These are phyloP conservation scores for Paradendryphiella salina DNA, from an alignment of 2,329 filamentous ascomycete species.

Conservation along the genomic window DNA sequence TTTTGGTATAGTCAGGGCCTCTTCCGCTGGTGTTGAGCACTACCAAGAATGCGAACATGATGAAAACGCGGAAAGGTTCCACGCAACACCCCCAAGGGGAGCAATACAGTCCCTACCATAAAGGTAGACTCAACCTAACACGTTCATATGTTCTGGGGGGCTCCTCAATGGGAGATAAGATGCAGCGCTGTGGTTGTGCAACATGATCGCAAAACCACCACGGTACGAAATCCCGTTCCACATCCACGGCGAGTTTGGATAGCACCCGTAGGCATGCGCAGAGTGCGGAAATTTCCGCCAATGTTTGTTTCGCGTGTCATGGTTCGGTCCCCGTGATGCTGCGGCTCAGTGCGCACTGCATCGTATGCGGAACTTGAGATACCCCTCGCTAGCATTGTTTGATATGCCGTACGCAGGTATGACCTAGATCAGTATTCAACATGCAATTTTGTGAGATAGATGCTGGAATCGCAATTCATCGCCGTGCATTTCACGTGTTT, in stretches of 20 bases:
- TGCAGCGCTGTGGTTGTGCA: not conserved
- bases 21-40: not conserved
- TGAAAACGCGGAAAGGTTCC: conserved; percentile 6
- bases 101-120: not conserved
- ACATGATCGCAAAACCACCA: too few species aligned
- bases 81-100: not conserved
- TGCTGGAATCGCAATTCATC: too few species aligned
- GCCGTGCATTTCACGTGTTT: not conserved
- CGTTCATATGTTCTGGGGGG: not conserved
- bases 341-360: not conserved
- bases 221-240: too few species aligned
- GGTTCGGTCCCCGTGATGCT: not conserved
- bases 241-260: too few species aligned
- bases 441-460: not conserved
- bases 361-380: not conserved
- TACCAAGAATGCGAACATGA: not conserved
- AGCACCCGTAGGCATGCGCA: not conserved
- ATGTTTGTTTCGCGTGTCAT: not conserved
- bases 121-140: not conserved
- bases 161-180: not conserved
- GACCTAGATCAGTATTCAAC: not conserved
- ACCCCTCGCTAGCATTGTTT: not conserved
- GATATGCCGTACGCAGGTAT: not conserved
- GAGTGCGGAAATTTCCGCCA: not conserved
- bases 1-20: conserved; percentile 2